Conservation (phyloP, 2,329 filamentous ascomycete genomes). For the Esteya vermicola region DNA sequence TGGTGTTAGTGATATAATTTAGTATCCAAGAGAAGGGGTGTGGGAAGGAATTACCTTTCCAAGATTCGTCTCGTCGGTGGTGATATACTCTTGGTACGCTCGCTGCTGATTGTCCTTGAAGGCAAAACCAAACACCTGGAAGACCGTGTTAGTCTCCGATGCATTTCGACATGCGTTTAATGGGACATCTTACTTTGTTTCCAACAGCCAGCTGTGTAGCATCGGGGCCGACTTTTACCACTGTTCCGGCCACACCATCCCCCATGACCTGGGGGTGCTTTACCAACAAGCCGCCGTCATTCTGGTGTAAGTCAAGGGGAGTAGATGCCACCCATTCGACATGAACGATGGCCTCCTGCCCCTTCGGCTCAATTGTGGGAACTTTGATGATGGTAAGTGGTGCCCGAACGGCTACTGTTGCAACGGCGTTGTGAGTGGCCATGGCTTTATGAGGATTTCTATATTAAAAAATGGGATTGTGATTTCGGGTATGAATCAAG, state of each 20-base stretch:
- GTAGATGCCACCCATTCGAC: neutral
- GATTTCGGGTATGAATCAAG: neutral
- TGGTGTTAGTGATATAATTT: neutral
- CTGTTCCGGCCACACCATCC: neutral
- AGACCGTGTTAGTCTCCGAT: neutral
- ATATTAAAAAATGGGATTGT: neutral
- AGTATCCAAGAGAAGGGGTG: neutral
- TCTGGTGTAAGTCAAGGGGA: neutral
- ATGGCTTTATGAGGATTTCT: too few relatives aligned
- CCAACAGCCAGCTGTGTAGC: neutral
- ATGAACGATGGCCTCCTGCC: neutral
- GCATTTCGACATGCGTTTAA: neutral
- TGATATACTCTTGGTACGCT: neutral
- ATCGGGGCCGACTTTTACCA: neutral
- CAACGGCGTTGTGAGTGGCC: neutral
- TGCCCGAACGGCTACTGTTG: neutral
- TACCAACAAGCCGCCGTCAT: neutral
- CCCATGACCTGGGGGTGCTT: neutral
- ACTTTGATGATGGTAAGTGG: neutral
- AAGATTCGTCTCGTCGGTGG: neutral
- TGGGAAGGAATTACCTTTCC: neutral
- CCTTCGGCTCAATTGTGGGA: neutral
- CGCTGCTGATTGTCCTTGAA: neutral
- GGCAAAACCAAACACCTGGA: neutral
- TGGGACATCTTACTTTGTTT: neutral